Evolutionary conservation across 805 yeast genomes (phyloP).

Genomic region (Candida quercuum): DNA sequence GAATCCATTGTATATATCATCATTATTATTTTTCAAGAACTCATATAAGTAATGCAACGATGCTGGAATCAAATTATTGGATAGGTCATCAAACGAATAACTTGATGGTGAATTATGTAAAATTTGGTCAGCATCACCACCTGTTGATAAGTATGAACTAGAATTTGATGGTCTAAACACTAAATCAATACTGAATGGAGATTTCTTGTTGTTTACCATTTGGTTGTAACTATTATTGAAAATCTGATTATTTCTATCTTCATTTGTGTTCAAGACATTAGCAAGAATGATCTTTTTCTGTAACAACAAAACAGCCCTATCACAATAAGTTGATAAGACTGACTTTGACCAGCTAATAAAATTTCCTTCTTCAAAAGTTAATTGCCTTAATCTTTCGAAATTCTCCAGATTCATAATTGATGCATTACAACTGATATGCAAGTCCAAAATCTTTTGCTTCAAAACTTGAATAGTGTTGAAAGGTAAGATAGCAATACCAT

Average conservation of each 20-base stretch:
- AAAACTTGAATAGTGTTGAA: slow-evolving; percentile 35
- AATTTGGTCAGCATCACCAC: slow-evolving; percentile 2
- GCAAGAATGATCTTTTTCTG: slow-evolving; percentile 32
- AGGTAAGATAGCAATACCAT: slow-evolving; percentile 42
- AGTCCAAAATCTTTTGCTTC: slow-evolving; percentile 42
- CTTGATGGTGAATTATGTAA: slow-evolving; percentile 3
- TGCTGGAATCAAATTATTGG: slow-evolving; percentile 50
- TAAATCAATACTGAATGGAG: slow-evolving; percentile 21
- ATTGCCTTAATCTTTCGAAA: slow-evolving; percentile 29
- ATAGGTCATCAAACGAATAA: slow-evolving; percentile 47
- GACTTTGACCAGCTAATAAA: slow-evolving; percentile 42
- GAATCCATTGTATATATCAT: slow-evolving; percentile 42
- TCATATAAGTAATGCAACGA: slow-evolving; percentile 51
- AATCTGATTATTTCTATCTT: slow-evolving; percentile 20
- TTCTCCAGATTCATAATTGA: slow-evolving; percentile 38
- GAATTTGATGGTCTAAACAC: slow-evolving; percentile 11
- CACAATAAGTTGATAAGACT: slow-evolving; percentile 48
- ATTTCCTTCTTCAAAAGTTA: slow-evolving; percentile 32
- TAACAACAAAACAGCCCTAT: slow-evolving; percentile 41
- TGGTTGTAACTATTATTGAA: slow-evolving; percentile 24
- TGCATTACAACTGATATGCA: slow-evolving; percentile 44
- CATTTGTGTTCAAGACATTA: slow-evolving; percentile 22
- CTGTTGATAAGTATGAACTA: slow-evolving; percentile 4
- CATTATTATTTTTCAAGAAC: slow-evolving; percentile 45
- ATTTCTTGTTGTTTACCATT: slow-evolving; percentile 22